Percentiles rank a stretch among this genome's conserved stretches.
Conservation (phyloP, 2,329 filamentous ascomycete genomes). For the Nigrospora sphaerica region DNA sequence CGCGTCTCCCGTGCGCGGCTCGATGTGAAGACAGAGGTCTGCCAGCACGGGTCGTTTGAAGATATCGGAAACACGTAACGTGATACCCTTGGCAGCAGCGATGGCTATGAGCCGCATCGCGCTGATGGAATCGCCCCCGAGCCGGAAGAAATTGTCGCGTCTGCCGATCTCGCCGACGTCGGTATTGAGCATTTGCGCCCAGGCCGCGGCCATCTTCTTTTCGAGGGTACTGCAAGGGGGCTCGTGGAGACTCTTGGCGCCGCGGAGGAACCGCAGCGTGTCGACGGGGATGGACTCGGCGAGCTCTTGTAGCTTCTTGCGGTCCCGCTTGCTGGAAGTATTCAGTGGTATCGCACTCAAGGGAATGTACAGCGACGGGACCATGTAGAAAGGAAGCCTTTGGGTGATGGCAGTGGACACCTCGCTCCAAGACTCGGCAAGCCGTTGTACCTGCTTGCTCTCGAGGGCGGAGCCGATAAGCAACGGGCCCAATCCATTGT, state of each 20-base stretch:
- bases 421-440: neutral
- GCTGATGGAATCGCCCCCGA: slow-evolving; percentile 14
- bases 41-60: slow-evolving; percentile 6
- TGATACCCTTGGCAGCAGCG: slow-evolving; percentile 4
- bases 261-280: neutral
- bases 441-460: neutral
- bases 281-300: slow-evolving; percentile 2
- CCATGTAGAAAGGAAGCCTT: neutral
- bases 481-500: neutral
- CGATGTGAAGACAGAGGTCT: slow-evolving; percentile 5
- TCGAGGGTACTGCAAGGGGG: neutral
- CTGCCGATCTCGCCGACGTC: slow-evolving; percentile 5
- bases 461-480: neutral
- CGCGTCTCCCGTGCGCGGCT: too few species aligned
- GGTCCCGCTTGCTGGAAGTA: neutral
- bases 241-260: neutral
- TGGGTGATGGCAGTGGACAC: neutral
- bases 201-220: neutral
- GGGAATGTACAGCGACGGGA: neutral
- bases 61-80: slow-evolving; percentile 5
- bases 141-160: slow-evolving; percentile 10
- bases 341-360: neutral
- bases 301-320: neutral
- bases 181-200: slow-evolving; percentile 8
- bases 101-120: slow-evolving; percentile 9